Conservation (phyloP, 2,329 filamentous ascomycete genomes). For the Sporothrix brunneoviolacea region DNA sequence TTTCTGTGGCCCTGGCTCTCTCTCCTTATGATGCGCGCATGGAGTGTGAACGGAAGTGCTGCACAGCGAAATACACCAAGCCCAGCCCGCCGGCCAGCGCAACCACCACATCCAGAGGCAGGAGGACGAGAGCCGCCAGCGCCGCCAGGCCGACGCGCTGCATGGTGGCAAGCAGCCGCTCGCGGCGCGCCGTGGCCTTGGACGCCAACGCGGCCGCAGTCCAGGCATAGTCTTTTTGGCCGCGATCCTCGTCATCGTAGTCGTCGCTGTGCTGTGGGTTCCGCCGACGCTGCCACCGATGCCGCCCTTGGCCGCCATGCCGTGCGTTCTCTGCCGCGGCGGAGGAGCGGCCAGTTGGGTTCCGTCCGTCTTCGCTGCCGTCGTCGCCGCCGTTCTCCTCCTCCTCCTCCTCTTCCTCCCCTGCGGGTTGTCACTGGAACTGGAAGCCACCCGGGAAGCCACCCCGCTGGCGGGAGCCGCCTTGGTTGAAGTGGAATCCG, state of each 20-base stretch:
- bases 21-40: not conserved
- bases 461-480: slow-evolving; percentile 30
- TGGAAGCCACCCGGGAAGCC: slow-evolving; percentile 28
- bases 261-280: slow-evolving; percentile 26
- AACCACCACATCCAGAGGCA: slow-evolving; percentile 37
- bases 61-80: slow-evolving; percentile 31
- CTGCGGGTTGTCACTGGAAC: slow-evolving; percentile 42
- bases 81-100: slow-evolving; percentile 30
- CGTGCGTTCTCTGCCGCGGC: no score
- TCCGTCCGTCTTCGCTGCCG: no score
- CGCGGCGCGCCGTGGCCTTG: slow-evolving; percentile 27
- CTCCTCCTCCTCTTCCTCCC: slow-evolving; percentile 28
- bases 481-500: slow-evolving; percentile 51
- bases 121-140: slow-evolving; percentile 40
- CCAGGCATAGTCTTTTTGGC: slow-evolving; percentile 25
- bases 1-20: not conserved
- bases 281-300: no score
- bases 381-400: slow-evolving; percentile 27
- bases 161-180: slow-evolving; percentile 34
- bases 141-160: slow-evolving; percentile 37
- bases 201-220: slow-evolving; percentile 24
- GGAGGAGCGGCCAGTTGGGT: no score
- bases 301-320: no score
- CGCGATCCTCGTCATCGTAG: slow-evolving; percentile 18
- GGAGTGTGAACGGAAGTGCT: slow-evolving; percentile 22